Base-by-base conservation (phyloP, 2,329 filamentous ascomycete species). In the Pseudogymnoascus sp. region DNA sequence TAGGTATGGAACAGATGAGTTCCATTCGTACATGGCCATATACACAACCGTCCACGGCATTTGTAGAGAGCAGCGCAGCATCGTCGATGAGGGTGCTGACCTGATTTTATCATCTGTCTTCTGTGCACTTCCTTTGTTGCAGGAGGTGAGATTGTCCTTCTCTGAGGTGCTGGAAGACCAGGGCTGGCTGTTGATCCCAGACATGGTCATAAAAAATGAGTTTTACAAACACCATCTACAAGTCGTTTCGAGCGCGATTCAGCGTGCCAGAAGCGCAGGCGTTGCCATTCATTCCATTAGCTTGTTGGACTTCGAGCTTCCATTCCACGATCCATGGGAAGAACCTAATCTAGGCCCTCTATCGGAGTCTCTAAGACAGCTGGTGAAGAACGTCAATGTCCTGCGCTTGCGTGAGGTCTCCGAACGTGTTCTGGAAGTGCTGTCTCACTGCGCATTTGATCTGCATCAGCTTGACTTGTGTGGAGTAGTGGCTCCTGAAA, bases 141-240 rank as follows among this genome's bases (percentile, higher is more conserved):
- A 20, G 36, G 59, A 62, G 41, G 61, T 62, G 47, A 20, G 50
- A 22, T 62, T 62, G 61, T 57, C 25, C 25, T 62, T 62, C 61
- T 25, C 25, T 50, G 15, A 57, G 59, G 25, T 37, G 61, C n/a
- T 50, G 22, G 36, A 62, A 15, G 58, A 33, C 20, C 15, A 59
- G 0, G 39, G 30, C 58, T 33, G 12, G 58, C 35, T 57, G 61
- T 28, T 50, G 22, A 22, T 12, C 38, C 57, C 74, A 74, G 66
- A 71, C 43, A 50, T 50, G 43, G n/a, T 33, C 28, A 50, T 50
- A 50, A 12, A 50, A 30, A 37, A 61, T 28, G 50, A 61, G 20
- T 61, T 39, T 39, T 61, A 61, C 60, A 36, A 61, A 59, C 59
- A 61, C 39, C 39, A 43, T 57, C 11, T 61, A 22, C 30, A 36